These are phyloP conservation scores for Aphanocladium album DNA, from an alignment of 2,329 filamentous ascomycete genomes.

Conservation along the genomic window DNA sequence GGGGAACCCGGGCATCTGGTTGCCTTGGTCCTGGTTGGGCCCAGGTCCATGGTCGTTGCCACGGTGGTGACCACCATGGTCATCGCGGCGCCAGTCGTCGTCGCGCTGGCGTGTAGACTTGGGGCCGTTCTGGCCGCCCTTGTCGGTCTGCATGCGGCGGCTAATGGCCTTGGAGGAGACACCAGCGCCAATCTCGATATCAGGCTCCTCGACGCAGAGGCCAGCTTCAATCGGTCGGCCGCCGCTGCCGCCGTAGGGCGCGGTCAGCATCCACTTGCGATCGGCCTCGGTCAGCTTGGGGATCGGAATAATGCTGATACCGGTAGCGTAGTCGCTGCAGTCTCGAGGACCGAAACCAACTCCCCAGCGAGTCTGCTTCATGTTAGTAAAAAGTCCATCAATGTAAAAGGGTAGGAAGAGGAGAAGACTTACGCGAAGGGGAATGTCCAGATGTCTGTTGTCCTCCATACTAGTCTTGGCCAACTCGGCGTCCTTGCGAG, in stretches of 20 bases:
- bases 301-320: conserved; percentile 90
- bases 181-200: conserved; percentile 96
- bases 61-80: conserved; percentile 20
- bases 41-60: conserved; percentile 19
- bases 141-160: conserved; percentile 64
- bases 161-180: conserved; percentile 89
- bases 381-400: conserved; percentile 19
- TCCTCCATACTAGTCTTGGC: conserved; percentile 88
- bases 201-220: conserved; percentile 91
- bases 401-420: background rate
- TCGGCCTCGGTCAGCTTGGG: conserved; percentile 91
- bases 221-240: conserved; percentile 74
- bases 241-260: conserved; percentile 88
- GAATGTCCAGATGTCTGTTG: conserved; percentile 64
- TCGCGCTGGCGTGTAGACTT: conserved; percentile 52
- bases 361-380: conserved; percentile 81
- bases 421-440: conserved; percentile 58
- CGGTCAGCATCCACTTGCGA: conserved; percentile 93
- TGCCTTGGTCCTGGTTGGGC: conserved; percentile 17
- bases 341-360: conserved; percentile 96
- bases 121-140: conserved; percentile 59
- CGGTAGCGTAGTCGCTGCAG: conserved; percentile 91
- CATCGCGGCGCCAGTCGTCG: conserved; percentile 23
- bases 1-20: conserved; percentile 27
- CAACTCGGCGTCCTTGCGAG: conserved; percentile 72